Conservation (phyloP, 805 yeast genomes). For the Kluyveromyces nonfermentans region DNA sequence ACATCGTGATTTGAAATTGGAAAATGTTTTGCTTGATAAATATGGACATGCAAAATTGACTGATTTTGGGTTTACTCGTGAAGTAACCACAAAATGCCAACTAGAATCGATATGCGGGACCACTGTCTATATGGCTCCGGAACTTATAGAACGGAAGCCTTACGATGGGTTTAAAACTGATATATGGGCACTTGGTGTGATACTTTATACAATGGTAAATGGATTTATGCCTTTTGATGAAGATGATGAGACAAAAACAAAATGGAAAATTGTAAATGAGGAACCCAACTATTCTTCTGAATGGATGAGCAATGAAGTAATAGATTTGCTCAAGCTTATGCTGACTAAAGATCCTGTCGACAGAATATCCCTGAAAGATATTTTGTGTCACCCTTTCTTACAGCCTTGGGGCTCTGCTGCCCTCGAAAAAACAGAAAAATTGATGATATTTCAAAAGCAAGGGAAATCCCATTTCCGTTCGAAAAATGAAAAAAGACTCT, state of each 20-base stretch:
- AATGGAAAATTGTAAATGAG: constrained; percentile 47
- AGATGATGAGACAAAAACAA: constrained; percentile 55
- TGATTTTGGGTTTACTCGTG: constrained; percentile 93
- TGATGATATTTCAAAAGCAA: constrained; percentile 30
- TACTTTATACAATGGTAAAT: constrained; percentile 70
- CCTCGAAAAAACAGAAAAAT: constrained; percentile 31
- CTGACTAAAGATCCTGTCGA: constrained; percentile 55
- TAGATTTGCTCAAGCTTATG: constrained; percentile 42
- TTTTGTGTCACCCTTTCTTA: constrained; percentile 43
- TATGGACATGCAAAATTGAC: constrained; percentile 61
- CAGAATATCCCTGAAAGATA: constrained; percentile 50
- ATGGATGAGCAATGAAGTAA: constrained; percentile 39
- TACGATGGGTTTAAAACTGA: constrained; percentile 79
- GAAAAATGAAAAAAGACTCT: constrained; percentile 49
- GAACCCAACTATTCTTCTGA: constrained; percentile 51
- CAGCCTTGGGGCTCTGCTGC: constrained; percentile 37
- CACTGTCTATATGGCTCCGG: constrained; percentile 95
- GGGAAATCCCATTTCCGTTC: constrained; percentile 42
- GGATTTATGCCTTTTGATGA: constrained; percentile 93
- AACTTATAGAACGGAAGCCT: constrained; percentile 54
- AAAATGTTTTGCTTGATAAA: constrained; percentile 58
- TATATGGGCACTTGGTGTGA: constrained; percentile 88
- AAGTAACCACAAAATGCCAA: constrained; percentile 44
- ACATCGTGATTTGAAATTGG: constrained; percentile 79
- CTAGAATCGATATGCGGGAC: constrained; percentile 90